Evolutionary conservation across 2,329 filamentous ascomycete species (phyloP), one percentile per base, ranked within the genome.

Genomic region (Diaporthe eres): DNA sequence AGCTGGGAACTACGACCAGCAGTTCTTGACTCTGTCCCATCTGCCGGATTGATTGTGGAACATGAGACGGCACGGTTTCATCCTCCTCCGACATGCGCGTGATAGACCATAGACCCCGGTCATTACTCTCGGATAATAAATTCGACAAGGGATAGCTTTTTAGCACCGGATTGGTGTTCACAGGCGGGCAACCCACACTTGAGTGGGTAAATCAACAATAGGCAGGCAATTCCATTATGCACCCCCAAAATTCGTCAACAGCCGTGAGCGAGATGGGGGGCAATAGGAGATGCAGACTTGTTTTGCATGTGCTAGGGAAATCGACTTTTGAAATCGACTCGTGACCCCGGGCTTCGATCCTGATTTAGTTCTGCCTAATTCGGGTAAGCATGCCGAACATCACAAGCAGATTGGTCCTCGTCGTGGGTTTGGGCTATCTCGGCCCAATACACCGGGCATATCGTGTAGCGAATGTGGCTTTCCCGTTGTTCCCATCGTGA

Each of bases 41-140:
- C 63, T 68, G 63, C 63, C 63, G 63, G 31, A 28, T n/a, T 31
- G 12, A 28, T 17, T n/a, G 28, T 67, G 63, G 44, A 25, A 68
- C 47, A 53, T 68, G 63, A 68, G 63, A 68, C 63, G 47, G 31
- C 31, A 68, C 63, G 47, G 63, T 68, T 53, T 68, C 63, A 68
- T 25, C 44, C 31, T 34, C 31, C 44, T 34, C 63, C 53, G 28
- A 53, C 44, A 53, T 39, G 63, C 44, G 63, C 44, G 44, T 68
- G 44, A 68, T 53, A 13, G 39, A 37, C 63, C 47, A 39, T 22
- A 9, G 8, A 68, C 22, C 63, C 63, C 28, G 6, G 63, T 5
- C 44, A 17, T 37, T 53, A 68, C 28, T 51, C 44, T 17, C 31
- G 44, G 47, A 39, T 53, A 44, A 61, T 61, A 44, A 58, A 42